Evolutionary conservation across 768 basidiomycete species (phyloP).

Genomic region (Lepiota venenata): DNA sequence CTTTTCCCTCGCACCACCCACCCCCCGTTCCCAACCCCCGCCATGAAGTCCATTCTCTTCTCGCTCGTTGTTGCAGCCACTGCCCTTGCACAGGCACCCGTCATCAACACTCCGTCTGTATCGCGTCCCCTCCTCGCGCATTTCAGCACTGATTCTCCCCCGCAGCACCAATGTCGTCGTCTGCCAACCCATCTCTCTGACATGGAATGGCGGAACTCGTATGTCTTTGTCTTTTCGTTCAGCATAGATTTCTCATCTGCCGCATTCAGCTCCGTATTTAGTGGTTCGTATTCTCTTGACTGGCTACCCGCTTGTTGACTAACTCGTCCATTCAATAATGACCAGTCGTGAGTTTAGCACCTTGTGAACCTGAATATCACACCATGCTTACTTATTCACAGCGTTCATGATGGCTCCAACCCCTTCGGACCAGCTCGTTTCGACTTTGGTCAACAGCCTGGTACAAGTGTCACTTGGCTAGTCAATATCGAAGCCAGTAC

Average conservation of each 20-base stretch:
- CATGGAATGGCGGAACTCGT: conserved; percentile 59
- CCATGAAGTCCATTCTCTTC: conserved; percentile 48
- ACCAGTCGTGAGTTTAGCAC: conserved; percentile 9
- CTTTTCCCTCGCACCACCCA: conserved; percentile 16
- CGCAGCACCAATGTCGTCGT: conserved; percentile 43
- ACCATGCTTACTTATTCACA: conserved; percentile 20
- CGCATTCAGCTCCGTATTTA: conserved; percentile 52
- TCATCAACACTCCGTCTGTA: conserved; percentile 73
- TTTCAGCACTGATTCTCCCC: conserved; percentile 10
- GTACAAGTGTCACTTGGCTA: conserved; percentile 49
- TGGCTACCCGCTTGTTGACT: conserved; percentile 1
- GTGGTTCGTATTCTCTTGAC: conserved; percentile 43
- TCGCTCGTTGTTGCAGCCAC: conserved; percentile 38
- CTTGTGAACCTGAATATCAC: not conserved
- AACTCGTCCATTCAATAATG: not conserved
- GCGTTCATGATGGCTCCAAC: conserved; percentile 50
- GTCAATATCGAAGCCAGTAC: conserved; percentile 47
- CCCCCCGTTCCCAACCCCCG: conserved; percentile 22
- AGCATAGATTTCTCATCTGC: conserved; percentile 12
- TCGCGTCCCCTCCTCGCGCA: not conserved
- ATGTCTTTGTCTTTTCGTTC: conserved; percentile 18
- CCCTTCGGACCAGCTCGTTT: conserved; percentile 43
- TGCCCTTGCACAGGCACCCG: conserved; percentile 44
- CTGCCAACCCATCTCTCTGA: conserved; percentile 55
- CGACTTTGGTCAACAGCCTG: conserved; percentile 37